Evolutionary conservation across 1,139 yeast species (phyloP).

Genomic region (Magnusiomyces paraingens): DNA sequence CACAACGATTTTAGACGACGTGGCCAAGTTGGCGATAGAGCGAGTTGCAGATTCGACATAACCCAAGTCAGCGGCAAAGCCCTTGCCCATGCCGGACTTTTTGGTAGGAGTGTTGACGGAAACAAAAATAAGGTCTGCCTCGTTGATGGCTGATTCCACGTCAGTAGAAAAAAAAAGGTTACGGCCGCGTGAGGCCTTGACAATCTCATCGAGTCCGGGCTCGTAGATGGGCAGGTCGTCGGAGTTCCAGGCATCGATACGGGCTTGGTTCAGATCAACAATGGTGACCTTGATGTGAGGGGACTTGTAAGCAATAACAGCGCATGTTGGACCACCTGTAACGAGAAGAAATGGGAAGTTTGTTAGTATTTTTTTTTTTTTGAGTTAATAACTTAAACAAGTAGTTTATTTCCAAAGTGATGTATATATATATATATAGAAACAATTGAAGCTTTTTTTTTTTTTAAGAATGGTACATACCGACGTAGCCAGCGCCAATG

Average conservation of each 20-base stretch:
- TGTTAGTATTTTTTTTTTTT: neutral
- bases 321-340: constrained; percentile 27
- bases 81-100: constrained; percentile 27
- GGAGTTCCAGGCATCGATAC: constrained; percentile 29
- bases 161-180: constrained; percentile 29
- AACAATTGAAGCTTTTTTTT: no score
- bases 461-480: no score
- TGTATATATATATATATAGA: no score
- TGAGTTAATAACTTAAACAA: no score
- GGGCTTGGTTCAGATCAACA: constrained; percentile 26
- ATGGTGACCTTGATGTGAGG: constrained; percentile 27
- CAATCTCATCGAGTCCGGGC: constrained; percentile 29
- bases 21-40: constrained; percentile 27
- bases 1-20: constrained; percentile 27
- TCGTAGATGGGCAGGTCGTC: constrained; percentile 28
- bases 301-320: constrained; percentile 24
- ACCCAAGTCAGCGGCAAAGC: constrained; percentile 29
- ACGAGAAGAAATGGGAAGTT: neutral
- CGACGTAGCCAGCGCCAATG: constrained; percentile 30
- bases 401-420: neutral
- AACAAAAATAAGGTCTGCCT: constrained; percentile 29
- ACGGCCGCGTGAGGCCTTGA: constrained; percentile 24
- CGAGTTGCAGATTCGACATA: constrained; percentile 28
- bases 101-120: constrained; percentile 31
- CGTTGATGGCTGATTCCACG: constrained; percentile 25